These are phyloP conservation scores for Macroventuria anomochaeta DNA, from an alignment of 2,329 filamentous ascomycete genomes.

Conservation along the genomic window DNA sequence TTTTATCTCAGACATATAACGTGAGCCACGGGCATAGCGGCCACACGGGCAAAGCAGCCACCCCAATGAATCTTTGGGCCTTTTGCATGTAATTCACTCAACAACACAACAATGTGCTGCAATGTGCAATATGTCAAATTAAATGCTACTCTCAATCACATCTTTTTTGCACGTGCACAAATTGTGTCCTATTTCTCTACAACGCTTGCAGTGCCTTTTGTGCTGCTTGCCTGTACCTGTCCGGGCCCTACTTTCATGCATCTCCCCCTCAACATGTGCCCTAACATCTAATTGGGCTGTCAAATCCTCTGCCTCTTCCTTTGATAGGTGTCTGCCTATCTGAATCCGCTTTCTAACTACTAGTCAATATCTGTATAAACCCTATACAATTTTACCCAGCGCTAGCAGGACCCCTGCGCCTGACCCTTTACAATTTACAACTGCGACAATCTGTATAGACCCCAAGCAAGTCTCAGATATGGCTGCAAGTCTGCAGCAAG, in stretches of 20 bases:
- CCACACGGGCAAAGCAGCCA: no score
- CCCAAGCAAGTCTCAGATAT: no score
- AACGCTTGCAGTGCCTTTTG: neutral
- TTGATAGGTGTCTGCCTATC: no score
- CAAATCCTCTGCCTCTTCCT: neutral
- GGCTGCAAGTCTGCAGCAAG: no score
- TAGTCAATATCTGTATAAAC: no score
- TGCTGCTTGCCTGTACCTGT: neutral
- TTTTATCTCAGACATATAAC: no score
- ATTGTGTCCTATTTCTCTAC: neutral
- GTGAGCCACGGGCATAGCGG: no score
- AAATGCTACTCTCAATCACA: neutral
- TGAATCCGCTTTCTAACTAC: no score
- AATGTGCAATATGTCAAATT: neutral
- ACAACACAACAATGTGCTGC: constrained; percentile 1
- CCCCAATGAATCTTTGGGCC: neutral
- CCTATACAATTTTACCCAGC: no score
- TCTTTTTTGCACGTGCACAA: neutral
- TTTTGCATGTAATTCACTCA: neutral
- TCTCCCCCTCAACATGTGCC: neutral
- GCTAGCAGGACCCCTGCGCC: no score
- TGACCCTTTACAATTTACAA: no score
- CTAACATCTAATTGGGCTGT: neutral
- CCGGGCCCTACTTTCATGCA: neutral
- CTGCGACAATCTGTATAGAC: no score